Base-by-base conservation (phyloP, 2,329 filamentous ascomycete genomes). In the Dactylellina leptospora region DNA sequence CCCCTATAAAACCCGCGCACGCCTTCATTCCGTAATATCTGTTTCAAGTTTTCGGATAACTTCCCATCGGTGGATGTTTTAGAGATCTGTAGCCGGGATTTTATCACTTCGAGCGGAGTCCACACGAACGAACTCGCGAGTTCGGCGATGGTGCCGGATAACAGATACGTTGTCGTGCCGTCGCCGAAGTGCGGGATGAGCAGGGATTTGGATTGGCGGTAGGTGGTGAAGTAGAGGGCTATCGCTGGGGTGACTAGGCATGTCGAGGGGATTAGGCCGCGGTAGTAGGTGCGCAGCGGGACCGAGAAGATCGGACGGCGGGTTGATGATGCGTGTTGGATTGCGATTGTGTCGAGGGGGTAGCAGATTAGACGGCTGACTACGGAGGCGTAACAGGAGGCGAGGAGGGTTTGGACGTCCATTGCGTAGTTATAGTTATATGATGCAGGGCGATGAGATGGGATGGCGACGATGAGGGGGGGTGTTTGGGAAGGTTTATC, bases 311-410 rank as follows among this genome's bases (percentile, higher is more conserved):
- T 48, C 3, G 69, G 69, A 8, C 69, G 69, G 1, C 61, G 54
- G 45, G 69, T 73, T 28, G 69, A 73, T 3, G 69, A 73, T 10
- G 69, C 69, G 30, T 73, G 69, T 27, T 73, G 69, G 54, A 73
- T 73, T 18, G 69, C 69, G 45, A 73, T 73, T 44, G 69, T 73
- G 23, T 73, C 69, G 16, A 73, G 69, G n/a, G 69, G 69, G 40
- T 66, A 73, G 60, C 59, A 64, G 48, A 73, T 45, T 25, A 66
- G 10, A 44, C 69, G 69, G 40, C 53, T 60, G 60, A 66, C 42
- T 38, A 73, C 45, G 22, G 69, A 73, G 18, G 69, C 59, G 23
- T 51, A 64, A 48, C 50, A 56, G 6, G 69, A 73, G 4, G 69
- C 59, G n/a, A 60, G 48, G 3, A 73, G 60, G 1, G 69, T 73